These are phyloP conservation scores for Xylaria multiplex DNA, from an alignment of 2,329 filamentous ascomycete species.

Conservation along the genomic window DNA sequence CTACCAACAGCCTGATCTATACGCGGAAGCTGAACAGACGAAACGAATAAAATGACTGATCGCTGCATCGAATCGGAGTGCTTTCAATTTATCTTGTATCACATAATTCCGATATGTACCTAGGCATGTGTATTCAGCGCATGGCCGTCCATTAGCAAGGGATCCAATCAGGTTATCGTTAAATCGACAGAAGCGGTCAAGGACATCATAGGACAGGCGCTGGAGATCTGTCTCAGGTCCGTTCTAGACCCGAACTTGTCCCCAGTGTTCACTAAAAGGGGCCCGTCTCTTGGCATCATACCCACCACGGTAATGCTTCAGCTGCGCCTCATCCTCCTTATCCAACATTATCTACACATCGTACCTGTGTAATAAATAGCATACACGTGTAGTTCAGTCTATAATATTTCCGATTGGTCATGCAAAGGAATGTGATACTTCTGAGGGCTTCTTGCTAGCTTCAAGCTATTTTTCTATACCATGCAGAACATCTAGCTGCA, in stretches of 20 bases:
- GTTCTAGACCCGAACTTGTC: background rate
- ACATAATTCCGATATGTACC: background rate
- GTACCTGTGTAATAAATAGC: background rate
- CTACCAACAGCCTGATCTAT: background rate
- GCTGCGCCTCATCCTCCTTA: conserved; percentile 22
- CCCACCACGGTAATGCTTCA: conserved; percentile 14
- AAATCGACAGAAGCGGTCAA: conserved; percentile 6
- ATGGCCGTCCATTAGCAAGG: background rate
- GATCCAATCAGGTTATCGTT: background rate
- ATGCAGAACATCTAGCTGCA: no score
- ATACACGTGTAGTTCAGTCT: no score
- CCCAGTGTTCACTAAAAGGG: background rate
- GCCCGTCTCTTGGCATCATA: background rate
- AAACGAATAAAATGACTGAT: background rate
- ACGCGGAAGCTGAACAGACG: background rate
- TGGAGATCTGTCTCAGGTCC: background rate
- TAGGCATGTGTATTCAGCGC: background rate
- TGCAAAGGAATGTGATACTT: no score
- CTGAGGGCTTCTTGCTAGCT: no score
- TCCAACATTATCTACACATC: background rate
- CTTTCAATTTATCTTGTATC: background rate
- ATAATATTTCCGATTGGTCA: background rate
- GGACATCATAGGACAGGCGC: background rate
- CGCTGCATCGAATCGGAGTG: background rate
- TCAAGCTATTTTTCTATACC: no score